Conservation (phyloP, 2,329 filamentous ascomycete genomes). For the Penicillium sp. region DNA sequence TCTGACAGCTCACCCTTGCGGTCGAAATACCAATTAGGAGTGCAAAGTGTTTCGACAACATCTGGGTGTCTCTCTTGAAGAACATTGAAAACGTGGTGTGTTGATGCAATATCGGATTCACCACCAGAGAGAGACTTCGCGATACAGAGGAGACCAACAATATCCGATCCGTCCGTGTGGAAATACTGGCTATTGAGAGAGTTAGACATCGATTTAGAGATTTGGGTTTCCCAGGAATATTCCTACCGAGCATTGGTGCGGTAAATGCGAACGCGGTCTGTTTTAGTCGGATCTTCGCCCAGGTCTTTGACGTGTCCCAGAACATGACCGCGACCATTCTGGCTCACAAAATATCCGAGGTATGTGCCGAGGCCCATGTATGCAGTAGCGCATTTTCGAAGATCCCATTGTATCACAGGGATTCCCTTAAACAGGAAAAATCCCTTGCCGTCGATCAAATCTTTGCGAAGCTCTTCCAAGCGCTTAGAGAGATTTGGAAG, state of each 20-base stretch:
- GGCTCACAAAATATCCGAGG: conserved; percentile 81
- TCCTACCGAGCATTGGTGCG: conserved; percentile 71
- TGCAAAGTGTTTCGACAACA: conserved; percentile 71
- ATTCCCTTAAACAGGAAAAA: conserved; percentile 86
- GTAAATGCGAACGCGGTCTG: conserved; percentile 85
- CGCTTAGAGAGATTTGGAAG: conserved; percentile 61
- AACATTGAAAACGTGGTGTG: conserved; percentile 78
- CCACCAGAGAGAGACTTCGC: conserved; percentile 77
- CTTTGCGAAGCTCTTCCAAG: conserved; percentile 60
- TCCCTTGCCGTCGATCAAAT: conserved; percentile 78
- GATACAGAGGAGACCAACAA: conserved; percentile 80
- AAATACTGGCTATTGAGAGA: conserved; percentile 67
- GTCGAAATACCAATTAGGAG: conserved; percentile 87
- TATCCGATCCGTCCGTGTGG: conserved; percentile 78
- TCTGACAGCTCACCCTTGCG: conserved; percentile 78
- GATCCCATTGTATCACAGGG: conserved; percentile 73
- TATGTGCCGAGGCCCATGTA: conserved; percentile 86
- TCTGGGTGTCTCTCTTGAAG: conserved; percentile 75
- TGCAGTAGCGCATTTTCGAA: conserved; percentile 75
- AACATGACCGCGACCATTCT: conserved; percentile 81
- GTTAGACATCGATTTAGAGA: background rate
- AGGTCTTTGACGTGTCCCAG: conserved; percentile 86
- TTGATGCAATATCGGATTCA: conserved; percentile 77
- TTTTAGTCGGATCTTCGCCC: conserved; percentile 76
- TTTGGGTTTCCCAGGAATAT: background rate